Evolutionary conservation across 1,284 basidiomycete species (phyloP).

Genomic region (Papiliotrema terrestris): DNA sequence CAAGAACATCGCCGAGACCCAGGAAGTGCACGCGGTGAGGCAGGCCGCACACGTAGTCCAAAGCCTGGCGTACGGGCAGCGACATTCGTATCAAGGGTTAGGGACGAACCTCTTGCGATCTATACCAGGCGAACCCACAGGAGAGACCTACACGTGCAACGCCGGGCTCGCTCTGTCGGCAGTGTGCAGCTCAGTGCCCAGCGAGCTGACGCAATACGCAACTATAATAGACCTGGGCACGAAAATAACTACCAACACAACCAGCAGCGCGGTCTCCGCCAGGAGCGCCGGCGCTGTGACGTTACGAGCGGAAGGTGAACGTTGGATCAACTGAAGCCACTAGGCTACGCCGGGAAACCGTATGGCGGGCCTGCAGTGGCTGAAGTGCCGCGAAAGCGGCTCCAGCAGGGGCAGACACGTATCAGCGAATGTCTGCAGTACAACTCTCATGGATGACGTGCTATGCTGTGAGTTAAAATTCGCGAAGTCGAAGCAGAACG

Average conservation of each 20-base stretch:
- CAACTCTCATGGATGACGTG: not conserved
- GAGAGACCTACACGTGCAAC: not conserved
- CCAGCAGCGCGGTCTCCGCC: not conserved
- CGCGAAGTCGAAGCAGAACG: not conserved
- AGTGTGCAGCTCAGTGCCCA: not conserved
- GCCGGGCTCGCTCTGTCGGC: not conserved
- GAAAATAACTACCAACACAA: not conserved
- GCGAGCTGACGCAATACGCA: not conserved
- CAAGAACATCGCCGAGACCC: not conserved
- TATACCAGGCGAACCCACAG: not conserved
- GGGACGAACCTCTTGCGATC: not conserved
- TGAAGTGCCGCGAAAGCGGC: not conserved
- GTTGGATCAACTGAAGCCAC: not conserved
- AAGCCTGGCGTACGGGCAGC: not conserved
- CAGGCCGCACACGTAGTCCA: not conserved
- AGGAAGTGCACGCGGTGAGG: not conserved
- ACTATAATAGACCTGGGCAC: not conserved
- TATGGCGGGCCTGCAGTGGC: not conserved
- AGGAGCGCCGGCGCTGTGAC: not conserved
- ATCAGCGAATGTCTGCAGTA: not conserved
- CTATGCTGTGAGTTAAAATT: not conserved
- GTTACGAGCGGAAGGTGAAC: not conserved
- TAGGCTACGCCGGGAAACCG: not conserved
- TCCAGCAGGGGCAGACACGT: not conserved
- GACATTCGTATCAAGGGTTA: not conserved